Percentiles rank a stretch among this genome's conserved stretches.
These are phyloP conservation scores for Calonectria honghensis DNA, from an alignment of 2,329 filamentous ascomycete species.

Conservation along the genomic window DNA sequence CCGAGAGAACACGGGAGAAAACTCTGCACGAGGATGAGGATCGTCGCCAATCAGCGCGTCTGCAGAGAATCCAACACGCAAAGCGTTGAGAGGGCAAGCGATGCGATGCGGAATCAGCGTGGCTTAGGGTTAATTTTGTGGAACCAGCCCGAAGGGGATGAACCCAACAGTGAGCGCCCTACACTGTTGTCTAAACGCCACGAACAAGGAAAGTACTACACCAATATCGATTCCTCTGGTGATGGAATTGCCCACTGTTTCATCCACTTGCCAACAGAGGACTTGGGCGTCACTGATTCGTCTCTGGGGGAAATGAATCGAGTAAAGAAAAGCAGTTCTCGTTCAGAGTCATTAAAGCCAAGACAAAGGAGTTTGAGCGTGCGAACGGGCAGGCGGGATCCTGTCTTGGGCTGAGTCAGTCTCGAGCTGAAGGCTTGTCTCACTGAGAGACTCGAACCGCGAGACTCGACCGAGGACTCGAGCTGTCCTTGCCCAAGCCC, in stretches of 20 bases:
- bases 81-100: slow-evolving; percentile 23
- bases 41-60: not conserved
- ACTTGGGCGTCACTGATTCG: slow-evolving; percentile 9
- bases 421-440: not conserved
- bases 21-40: slow-evolving; percentile 45
- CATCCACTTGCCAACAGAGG: slow-evolving; percentile 6
- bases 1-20: slow-evolving; percentile 48
- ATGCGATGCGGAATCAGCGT: not conserved
- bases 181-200: slow-evolving; percentile 20
- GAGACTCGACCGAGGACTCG: not conserved
- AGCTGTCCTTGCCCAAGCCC: not conserved
- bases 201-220: slow-evolving; percentile 9
- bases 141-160: not conserved
- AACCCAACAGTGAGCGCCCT: slow-evolving; percentile 10
- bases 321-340: not conserved
- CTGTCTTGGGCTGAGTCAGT: slow-evolving; percentile 2
- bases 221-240: slow-evolving; percentile 9
- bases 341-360: not conserved
- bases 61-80: not conserved
- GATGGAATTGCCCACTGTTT: slow-evolving; percentile 31
- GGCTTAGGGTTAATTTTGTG: slow-evolving; percentile 15
- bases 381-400: not conserved
- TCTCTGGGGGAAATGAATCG: not conserved
- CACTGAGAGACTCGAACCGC: not conserved
- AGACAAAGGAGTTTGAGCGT: not conserved